phyloP scores from a whole-genome alignment of 768 basidiomycete genomes.

The Cantharellus cinnabarinus region DNA sequence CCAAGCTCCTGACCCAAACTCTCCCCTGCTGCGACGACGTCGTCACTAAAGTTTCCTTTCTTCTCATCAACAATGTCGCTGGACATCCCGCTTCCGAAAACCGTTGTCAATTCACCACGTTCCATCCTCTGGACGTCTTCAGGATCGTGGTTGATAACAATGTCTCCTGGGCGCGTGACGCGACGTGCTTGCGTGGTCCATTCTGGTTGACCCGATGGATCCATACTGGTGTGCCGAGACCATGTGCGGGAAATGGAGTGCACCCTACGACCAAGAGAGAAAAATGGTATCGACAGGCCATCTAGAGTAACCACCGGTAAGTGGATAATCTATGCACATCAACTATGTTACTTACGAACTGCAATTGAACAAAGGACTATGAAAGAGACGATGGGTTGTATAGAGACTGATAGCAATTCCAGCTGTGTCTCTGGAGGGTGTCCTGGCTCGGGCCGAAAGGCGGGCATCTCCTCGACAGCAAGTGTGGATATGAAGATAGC shows the following conservation, averaged over 20 bases:
- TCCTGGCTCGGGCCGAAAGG: background rate
- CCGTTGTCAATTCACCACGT: conserved; percentile 10
- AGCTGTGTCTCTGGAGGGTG: conserved; percentile 34
- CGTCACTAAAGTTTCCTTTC: background rate
- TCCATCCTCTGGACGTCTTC: conserved; percentile 11
- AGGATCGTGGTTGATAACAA: conserved; percentile 67
- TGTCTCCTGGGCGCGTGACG: conserved; percentile 49
- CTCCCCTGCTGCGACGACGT: conserved; percentile 22
- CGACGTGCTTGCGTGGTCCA: conserved; percentile 65
- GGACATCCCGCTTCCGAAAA: background rate
- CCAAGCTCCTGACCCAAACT: background rate
- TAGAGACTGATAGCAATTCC: conserved; percentile 45
- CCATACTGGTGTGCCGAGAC: conserved; percentile 47
- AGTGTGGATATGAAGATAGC: conserved; percentile 87
- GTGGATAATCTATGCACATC: background rate
- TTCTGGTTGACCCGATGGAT: conserved; percentile 34
- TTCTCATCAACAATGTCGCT: conserved; percentile 9
- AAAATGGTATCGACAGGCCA: conserved; percentile 84
- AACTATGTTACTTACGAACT: conserved; percentile 33
- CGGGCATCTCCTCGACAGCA: conserved; percentile 41
- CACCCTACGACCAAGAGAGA: conserved; percentile 82
- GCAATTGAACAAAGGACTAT: conserved; percentile 84
- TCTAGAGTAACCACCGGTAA: conserved; percentile 18
- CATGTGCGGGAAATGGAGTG: conserved; percentile 79
- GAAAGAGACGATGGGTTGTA: conserved; percentile 87